phyloP scores from a whole-genome alignment of 2,329 filamentous ascomycete species.

The Pseudocercospora crystallina region DNA sequence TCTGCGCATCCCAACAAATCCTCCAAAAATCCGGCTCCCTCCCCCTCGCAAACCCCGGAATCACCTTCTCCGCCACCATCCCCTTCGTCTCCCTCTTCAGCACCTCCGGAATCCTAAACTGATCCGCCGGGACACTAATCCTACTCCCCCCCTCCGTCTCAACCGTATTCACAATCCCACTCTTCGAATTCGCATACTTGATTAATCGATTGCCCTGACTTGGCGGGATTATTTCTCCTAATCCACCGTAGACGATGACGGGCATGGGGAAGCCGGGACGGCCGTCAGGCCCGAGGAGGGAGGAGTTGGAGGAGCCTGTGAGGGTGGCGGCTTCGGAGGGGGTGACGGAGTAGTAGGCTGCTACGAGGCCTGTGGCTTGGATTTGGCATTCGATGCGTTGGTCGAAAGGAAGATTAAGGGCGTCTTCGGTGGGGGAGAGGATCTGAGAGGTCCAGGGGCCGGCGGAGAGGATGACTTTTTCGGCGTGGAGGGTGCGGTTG shows the following conservation, averaged over 20 bases:
- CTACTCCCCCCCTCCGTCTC: conserved; percentile 48
- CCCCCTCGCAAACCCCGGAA: conserved; percentile 35
- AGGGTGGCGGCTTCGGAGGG: conserved; percentile 52
- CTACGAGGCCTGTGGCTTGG: conserved; percentile 60
- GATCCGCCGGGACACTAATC: conserved; percentile 51
- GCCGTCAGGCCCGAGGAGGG: no score
- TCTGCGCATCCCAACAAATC: conserved; percentile 61
- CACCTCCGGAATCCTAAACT: conserved; percentile 18
- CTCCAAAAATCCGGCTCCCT: conserved; percentile 44
- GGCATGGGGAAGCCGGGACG: conserved; percentile 41
- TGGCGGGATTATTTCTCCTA: conserved; percentile 51
- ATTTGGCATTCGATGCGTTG: conserved; percentile 54
- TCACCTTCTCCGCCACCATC: conserved; percentile 23
- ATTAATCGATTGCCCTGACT: conserved; percentile 50
- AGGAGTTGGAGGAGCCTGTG: conserved; percentile 21
- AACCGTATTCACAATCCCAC: conserved; percentile 55
- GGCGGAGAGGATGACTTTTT: conserved; percentile 56
- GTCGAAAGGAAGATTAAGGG: conserved; percentile 43
- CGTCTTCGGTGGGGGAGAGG: conserved; percentile 51
- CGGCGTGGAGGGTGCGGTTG: conserved; percentile 51
- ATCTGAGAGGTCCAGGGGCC: conserved; percentile 59
- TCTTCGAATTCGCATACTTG: conserved; percentile 63
- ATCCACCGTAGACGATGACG: conserved; percentile 52
- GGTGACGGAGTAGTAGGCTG: conserved; percentile 57
- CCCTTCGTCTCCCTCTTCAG: conserved; percentile 21